Evolutionary conservation across 371 early-diverging fungal genomes (phyloP), one percentile per base, ranked within the genome.

Genomic region (Modicella reniformis): DNA sequence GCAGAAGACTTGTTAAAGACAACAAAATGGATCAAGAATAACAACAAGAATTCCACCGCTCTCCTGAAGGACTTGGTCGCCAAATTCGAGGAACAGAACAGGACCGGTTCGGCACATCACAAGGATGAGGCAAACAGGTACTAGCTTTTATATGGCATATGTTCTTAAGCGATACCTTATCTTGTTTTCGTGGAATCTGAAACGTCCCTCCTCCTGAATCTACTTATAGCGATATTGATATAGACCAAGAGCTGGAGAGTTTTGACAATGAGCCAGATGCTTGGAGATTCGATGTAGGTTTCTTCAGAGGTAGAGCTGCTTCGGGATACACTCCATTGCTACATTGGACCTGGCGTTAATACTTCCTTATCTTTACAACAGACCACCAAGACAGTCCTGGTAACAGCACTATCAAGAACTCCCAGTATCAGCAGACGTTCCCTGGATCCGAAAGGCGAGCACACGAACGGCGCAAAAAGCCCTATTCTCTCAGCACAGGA

Each of bases 1-100:
- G 88, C 91, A 17, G 90, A 90, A 17, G 88, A 86, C 30, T 48
- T 90, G 10, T 51, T 85, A 23, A 88, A 85, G 68, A 80, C 85
- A n/a, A n/a, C n/a, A 19, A 87, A 83, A 52, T 89, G 88, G 69
- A 85, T 90, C 58, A 87, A 83, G 53, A 81, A 58, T 41, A 81
- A 82, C 2, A 80, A 72, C 62, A 89, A 86, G 58, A 81, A 80
- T 32, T 79, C 84, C 3, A 68, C 81, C 33, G 71, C 81, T 0
- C 65, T 84, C 0, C 62, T 89, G 29, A 79, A 81, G 21, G 86
- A 89, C 21, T 52, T 89, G 23, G 87, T 87, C 28, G 68, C 81
- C 0, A 74, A 77, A 21, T 89, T 84, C 68, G 87, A 89, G n/a
- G n/a, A n/a, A 5, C 79, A 70, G 32, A 83, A 85, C 81, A 89